A percentile compares a stretch with the other conserved stretches of the same genome.
Evolutionary conservation across 129 eudicot species (phyloP).

Genomic region (Escallonia rubra): DNA sequence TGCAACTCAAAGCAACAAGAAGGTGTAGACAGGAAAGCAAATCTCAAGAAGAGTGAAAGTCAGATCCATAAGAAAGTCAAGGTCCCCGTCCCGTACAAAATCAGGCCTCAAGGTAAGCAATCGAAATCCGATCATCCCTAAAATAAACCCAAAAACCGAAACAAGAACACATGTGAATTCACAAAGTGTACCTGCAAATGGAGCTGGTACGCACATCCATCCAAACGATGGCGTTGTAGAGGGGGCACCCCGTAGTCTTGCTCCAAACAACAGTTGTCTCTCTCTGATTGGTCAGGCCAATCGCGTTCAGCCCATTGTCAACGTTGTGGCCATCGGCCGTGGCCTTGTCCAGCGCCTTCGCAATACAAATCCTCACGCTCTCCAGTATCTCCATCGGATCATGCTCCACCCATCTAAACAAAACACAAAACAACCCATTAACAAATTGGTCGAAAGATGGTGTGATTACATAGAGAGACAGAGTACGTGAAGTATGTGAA

Average conservation of each 20-base stretch:
- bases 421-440: not conserved
- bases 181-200: conserved; percentile 73
- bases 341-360: conserved; percentile 86
- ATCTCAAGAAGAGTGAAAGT: no score
- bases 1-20: no score
- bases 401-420: conserved; percentile 93
- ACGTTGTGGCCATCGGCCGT: conserved; percentile 71
- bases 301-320: conserved; percentile 66
- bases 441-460: not conserved
- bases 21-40: no score
- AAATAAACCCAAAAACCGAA: conserved; percentile 4
- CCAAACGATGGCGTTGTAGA: conserved; percentile 94
- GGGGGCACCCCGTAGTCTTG: conserved; percentile 77
- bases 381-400: conserved; percentile 94
- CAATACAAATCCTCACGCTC: conserved; percentile 71
- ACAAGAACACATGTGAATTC: not conserved
- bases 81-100: not conserved
- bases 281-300: conserved; percentile 94
- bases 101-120: not conserved
- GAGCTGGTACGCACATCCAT: conserved; percentile 93
- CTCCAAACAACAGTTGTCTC: conserved; percentile 97
- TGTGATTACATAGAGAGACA: not conserved
- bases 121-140: not conserved
- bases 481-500: not conserved
- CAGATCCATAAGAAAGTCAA: no score